Base-by-base conservation (phyloP, 371 early-diverging fungal genomes). In the Funneliformis caledonium region DNA sequence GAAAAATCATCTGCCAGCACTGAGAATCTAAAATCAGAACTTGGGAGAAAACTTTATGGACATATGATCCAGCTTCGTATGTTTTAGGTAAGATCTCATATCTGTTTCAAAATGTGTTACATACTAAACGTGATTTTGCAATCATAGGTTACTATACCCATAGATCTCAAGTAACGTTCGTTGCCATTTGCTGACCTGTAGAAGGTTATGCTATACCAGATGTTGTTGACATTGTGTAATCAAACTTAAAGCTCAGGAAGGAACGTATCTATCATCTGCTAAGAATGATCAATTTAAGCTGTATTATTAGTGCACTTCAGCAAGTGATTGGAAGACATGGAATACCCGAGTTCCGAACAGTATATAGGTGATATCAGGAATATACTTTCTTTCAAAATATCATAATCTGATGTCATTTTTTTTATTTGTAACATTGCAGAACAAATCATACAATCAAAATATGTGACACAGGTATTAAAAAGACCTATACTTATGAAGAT, bases 71-170 rank as follows among this genome's bases (percentile, higher is more conserved):
- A n/a, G 72, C 22, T 42, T 19, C 47, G 3, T 72, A 72, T 26
- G 22, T 72, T 2, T 72, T 72, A 47, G 72, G 72, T 72, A 72
- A 72, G 47, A 16, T 47, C 43, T 47, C 43, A 4, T 14, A 16
- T 26, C 47, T 19, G 10, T 7, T 56, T 16, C 56, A 56, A 56
- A 2, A 19, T 1, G 14, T 12, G 16, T 0, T 56, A 56, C 19
- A 37, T 42, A 47, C 1, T 45, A 43, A 72, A 43, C 22, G 0
- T 72, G 11, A 22, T 72, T 11, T 22, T 72, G 26, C 72, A 5
- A 22, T 72, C 26, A 26, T 26, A 72, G 72, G 72, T 6, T 72
- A 72, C 22, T 47, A 72, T 19, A 8, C 47, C 4, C 0, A 16
- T 45, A 19, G 47, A 26, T 48, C n/a, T 12, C 11, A 11, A n/a